These are phyloP conservation scores for Vaucheria bursata DNA, from an alignment of 352 stramenopile genomes.

Conservation along the genomic window DNA sequence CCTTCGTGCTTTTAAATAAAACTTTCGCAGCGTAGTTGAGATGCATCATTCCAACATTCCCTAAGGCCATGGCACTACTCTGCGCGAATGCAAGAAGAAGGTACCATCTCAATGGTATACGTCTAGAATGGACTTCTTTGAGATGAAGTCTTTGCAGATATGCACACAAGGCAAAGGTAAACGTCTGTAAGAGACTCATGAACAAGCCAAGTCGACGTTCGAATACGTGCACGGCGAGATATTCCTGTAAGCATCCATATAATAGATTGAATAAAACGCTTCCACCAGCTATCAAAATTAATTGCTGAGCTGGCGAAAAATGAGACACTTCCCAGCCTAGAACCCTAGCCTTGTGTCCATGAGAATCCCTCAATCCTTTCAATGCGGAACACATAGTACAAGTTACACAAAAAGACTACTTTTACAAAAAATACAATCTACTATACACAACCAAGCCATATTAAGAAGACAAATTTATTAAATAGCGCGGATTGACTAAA, in stretches of 20 bases:
- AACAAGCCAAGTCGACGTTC: constrained; percentile 43
- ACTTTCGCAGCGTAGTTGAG: constrained; percentile 50
- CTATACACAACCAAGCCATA: too few species aligned
- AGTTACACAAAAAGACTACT: too few species aligned
- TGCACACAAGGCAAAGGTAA: constrained; percentile 32
- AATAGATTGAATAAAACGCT: constrained; percentile 1
- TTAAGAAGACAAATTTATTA: too few species aligned
- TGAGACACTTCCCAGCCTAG: neutral
- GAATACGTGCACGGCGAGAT: constrained; percentile 48
- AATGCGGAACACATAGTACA: too few species aligned
- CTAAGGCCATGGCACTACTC: constrained; percentile 15
- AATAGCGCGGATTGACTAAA: too few species aligned
- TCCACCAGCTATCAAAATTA: neutral
- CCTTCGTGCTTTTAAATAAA: constrained; percentile 37
- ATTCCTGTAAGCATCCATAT: constrained; percentile 26
- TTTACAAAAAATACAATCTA: too few species aligned
- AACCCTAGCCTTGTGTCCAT: too few species aligned
- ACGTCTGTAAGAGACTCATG: constrained; percentile 43
- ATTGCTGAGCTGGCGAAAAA: neutral
- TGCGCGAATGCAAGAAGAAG: constrained; percentile 35
- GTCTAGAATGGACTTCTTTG: constrained; percentile 12
- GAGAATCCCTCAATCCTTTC: too few species aligned
- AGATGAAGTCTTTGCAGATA: constrained; percentile 16
- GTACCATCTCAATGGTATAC: constrained; percentile 39
- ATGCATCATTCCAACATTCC: constrained; percentile 47